Evolutionary conservation across 208 protist genomes (phyloP).

Genomic region (Leishmania guyanensis): DNA sequence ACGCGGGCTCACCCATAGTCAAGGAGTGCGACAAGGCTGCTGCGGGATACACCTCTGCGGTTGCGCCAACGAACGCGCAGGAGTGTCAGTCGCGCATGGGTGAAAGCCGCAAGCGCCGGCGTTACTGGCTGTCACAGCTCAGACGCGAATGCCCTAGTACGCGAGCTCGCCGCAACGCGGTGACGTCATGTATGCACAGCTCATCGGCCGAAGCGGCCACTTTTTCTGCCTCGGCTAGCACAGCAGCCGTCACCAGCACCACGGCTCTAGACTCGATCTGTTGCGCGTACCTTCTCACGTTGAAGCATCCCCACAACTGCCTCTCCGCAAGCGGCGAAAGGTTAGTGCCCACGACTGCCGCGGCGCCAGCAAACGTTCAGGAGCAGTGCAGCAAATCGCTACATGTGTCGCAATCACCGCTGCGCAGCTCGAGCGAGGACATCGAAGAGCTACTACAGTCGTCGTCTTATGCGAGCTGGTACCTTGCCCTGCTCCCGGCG

Average conservation of each 20-base stretch:
- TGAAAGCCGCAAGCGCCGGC: constrained; percentile 16
- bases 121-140: constrained; percentile 9
- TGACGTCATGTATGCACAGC: background rate
- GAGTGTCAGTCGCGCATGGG: background rate
- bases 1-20: background rate
- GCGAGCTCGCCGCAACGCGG: background rate
- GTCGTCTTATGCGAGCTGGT: constrained; percentile 18
- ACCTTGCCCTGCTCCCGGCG: constrained; percentile 8
- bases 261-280: background rate
- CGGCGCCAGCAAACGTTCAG: background rate
- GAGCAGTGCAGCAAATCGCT: background rate
- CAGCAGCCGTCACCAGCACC: background rate
- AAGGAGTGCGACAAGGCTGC: background rate
- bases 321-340: background rate
- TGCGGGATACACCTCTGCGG: background rate
- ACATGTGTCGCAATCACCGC: background rate
- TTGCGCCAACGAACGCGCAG: background rate
- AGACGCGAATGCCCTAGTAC: background rate
- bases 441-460: background rate
- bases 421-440: background rate
- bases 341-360: background rate
- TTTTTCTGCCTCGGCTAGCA: background rate
- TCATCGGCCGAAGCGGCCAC: background rate
- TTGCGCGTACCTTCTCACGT: constrained; percentile 6
- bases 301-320: background rate